Evolutionary conservation across 2,329 filamentous ascomycete genomes (phyloP).

Genomic region (Hypoxylon sp.): DNA sequence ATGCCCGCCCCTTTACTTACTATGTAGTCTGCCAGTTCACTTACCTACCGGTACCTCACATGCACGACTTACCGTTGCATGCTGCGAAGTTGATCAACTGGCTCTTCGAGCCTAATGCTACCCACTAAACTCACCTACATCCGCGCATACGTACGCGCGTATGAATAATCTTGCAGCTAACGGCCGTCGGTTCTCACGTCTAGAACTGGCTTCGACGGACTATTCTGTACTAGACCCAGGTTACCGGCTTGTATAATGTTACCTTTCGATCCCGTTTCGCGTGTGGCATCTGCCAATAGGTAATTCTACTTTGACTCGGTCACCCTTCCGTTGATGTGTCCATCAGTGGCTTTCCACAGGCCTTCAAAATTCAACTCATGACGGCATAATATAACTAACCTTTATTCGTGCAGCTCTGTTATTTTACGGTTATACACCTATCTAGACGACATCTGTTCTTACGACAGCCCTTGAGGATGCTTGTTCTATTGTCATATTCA

Average conservation of each 20-base stretch:
- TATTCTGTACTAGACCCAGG: conserved; percentile 25
- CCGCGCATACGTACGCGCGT: not conserved
- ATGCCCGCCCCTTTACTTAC: not conserved
- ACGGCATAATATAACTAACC: not conserved
- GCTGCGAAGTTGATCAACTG: conserved; percentile 2
- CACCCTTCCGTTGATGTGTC: not conserved
- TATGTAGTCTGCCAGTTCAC: not conserved
- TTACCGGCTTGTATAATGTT: conserved; percentile 33
- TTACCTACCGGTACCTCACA: not conserved
- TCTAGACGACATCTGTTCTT: not conserved
- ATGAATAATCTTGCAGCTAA: not conserved
- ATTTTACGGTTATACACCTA: not conserved
- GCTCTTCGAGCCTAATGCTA: conserved; percentile 6
- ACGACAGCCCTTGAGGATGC: not conserved
- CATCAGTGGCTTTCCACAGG: not conserved
- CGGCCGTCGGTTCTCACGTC: conserved; percentile 14
- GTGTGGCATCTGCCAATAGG: conserved; percentile 13
- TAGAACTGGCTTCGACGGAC: conserved; percentile 4
- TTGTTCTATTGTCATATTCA: not conserved
- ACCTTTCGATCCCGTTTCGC: conserved; percentile 19
- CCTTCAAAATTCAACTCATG: not conserved
- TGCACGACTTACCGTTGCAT: conserved; percentile 2
- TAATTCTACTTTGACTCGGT: not conserved
- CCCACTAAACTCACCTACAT: conserved; percentile 2
- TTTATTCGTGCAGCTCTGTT: not conserved